Evolutionary conservation across 768 basidiomycete genomes (phyloP).

Genomic region (Collybiopsis confluens): DNA sequence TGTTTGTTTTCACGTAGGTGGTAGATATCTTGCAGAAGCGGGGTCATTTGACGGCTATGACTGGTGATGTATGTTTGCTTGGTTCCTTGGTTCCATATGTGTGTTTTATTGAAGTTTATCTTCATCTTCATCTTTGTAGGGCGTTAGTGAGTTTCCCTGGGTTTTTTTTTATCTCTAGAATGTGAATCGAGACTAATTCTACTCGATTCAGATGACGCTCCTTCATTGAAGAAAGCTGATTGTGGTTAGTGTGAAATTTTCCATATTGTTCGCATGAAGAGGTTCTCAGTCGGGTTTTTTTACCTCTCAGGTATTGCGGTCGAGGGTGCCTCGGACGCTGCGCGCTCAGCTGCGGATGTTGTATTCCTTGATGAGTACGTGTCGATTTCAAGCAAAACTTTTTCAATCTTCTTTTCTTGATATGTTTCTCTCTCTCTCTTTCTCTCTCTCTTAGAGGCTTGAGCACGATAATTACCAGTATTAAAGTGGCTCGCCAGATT

Average conservation of each 20-base stretch:
- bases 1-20: too few relatives aligned
- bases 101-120: too few relatives aligned
- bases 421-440: too few relatives aligned
- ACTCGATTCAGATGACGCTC: slow-evolving; percentile 24
- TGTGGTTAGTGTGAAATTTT: slow-evolving; percentile 1
- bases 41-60: slow-evolving; percentile 40
- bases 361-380: not conserved
- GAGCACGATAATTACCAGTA: slow-evolving; percentile 35
- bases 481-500: slow-evolving; percentile 46
- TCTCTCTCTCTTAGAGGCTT: slow-evolving; percentile 48
- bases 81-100: not conserved
- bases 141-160: too few relatives aligned
- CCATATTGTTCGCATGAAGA: too few relatives aligned
- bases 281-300: too few relatives aligned
- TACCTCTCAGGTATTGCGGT: slow-evolving; percentile 27
- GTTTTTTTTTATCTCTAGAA: too few relatives aligned
- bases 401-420: too few relatives aligned
- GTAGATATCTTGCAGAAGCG: slow-evolving; percentile 36
- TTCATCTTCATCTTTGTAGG: too few relatives aligned
- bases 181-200: too few relatives aligned
- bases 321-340: slow-evolving; percentile 38
- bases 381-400: too few relatives aligned
- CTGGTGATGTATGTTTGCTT: slow-evolving; percentile 27
- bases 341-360: slow-evolving; percentile 29
- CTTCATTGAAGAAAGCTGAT: slow-evolving; percentile 26